Conservation (phyloP, 2,329 filamentous ascomycete species). For the Leptographium wingfieldii region DNA sequence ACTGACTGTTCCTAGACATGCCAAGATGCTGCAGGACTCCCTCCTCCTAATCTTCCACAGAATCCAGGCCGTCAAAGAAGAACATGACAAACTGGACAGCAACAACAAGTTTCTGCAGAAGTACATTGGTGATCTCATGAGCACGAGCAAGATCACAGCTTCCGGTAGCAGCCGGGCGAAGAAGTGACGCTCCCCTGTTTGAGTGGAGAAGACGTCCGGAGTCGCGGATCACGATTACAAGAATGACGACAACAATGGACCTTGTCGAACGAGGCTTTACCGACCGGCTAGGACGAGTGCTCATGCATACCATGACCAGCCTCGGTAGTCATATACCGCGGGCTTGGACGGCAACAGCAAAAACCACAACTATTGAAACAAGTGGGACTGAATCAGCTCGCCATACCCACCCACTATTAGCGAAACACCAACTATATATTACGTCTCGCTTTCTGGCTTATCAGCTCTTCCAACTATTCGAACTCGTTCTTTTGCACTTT, state of each 20-base stretch:
- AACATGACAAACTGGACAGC: constrained; percentile 91
- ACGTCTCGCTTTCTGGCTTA: background rate
- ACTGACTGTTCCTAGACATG: constrained; percentile 49
- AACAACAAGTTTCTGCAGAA: constrained; percentile 97
- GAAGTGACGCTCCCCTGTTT: constrained; percentile 26
- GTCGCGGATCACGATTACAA: background rate
- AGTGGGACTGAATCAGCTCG: background rate
- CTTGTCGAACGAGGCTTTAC: background rate
- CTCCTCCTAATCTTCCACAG: constrained; percentile 82
- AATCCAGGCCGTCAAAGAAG: constrained; percentile 85
- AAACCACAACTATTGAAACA: background rate
- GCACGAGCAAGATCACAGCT: constrained; percentile 62
- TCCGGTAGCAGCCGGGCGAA: constrained; percentile 34
- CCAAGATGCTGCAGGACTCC: constrained; percentile 77
- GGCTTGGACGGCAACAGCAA: background rate
- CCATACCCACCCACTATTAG: background rate
- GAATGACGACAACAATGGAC: background rate
- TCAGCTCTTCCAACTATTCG: background rate
- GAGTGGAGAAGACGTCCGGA: background rate
- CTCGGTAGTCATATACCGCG: background rate
- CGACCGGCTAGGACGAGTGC: background rate
- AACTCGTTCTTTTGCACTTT: background rate
- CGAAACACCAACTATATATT: background rate
- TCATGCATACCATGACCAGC: background rate
- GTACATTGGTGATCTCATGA: constrained; percentile 94